These are phyloP conservation scores for Neurospora sublineolata DNA, from an alignment of 495 filamentous ascomycete species.

Conservation along the genomic window DNA sequence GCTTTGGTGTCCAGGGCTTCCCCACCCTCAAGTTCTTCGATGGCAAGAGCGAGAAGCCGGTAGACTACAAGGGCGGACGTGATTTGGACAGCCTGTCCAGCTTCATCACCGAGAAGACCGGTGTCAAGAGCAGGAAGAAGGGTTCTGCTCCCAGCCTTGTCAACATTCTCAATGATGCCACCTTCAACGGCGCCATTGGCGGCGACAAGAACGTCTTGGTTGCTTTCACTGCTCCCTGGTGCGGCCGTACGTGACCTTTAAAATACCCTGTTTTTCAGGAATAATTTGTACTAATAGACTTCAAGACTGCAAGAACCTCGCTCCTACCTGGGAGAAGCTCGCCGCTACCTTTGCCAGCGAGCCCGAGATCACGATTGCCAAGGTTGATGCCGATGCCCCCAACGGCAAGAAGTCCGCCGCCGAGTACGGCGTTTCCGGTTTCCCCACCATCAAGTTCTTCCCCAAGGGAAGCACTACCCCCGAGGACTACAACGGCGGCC, in stretches of 20 bases:
- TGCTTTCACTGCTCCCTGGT: slow-evolving; percentile 95
- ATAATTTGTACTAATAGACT: slow-evolving; percentile 16
- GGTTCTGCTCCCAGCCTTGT: slow-evolving; percentile 57
- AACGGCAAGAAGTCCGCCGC: slow-evolving; percentile 66
- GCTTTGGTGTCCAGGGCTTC: slow-evolving; percentile 86
- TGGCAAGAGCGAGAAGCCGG: slow-evolving; percentile 81
- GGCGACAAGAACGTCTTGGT: slow-evolving; percentile 84
- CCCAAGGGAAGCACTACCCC: slow-evolving; percentile 70
- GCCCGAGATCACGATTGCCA: slow-evolving; percentile 69
- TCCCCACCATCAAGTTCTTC: slow-evolving; percentile 98
- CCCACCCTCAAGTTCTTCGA: slow-evolving; percentile 98
- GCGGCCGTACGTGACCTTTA: slow-evolving; percentile 66
- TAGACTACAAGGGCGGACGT: slow-evolving; percentile 74
- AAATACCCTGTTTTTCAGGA: neutral
- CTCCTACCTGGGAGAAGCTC: slow-evolving; percentile 80
- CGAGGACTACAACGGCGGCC: slow-evolving; percentile 63
- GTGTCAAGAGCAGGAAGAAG: slow-evolving; percentile 63
- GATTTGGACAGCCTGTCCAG: slow-evolving; percentile 74
- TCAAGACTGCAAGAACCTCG: slow-evolving; percentile 90
- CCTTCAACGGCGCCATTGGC: slow-evolving; percentile 69
- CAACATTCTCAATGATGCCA: slow-evolving; percentile 63
- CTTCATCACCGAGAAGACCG: slow-evolving; percentile 85
- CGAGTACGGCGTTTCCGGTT: slow-evolving; percentile 69
- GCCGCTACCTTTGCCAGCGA: slow-evolving; percentile 75
- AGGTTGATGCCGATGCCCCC: slow-evolving; percentile 85